These are phyloP conservation scores for Haplographium delicatum DNA, from an alignment of 495 filamentous ascomycete species.

Conservation along the genomic window DNA sequence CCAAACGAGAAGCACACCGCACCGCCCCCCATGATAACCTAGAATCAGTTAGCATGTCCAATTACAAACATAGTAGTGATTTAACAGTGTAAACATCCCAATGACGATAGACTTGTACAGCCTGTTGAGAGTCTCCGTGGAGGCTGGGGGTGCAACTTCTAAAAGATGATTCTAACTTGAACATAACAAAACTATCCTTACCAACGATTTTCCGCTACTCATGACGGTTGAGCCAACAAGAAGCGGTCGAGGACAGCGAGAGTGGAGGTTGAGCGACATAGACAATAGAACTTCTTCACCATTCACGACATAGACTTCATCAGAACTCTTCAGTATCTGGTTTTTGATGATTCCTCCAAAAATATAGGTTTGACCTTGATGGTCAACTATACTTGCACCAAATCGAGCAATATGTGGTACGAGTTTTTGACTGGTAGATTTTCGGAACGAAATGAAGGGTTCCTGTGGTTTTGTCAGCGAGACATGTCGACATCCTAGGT, in stretches of 20 bases:
- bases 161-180: too few species aligned
- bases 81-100: too few species aligned
- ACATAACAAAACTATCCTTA: too few species aligned
- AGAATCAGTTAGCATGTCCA: too few species aligned
- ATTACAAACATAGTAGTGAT: too few species aligned
- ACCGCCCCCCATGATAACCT: slow-evolving; percentile 71
- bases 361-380: slow-evolving; percentile 27
- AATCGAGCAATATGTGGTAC: slow-evolving; percentile 25
- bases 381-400: slow-evolving; percentile 30
- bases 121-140: too few species aligned
- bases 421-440: not conserved
- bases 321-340: not conserved
- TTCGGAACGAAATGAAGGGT: slow-evolving; percentile 14
- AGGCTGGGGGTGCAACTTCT: too few species aligned
- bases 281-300: not conserved
- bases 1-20: slow-evolving; percentile 90
- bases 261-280: not conserved
- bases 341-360: slow-evolving; percentile 46
- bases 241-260: slow-evolving; percentile 35
- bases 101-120: too few species aligned
- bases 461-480: too few species aligned
- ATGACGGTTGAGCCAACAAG: slow-evolving; percentile 58
- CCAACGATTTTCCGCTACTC: slow-evolving; percentile 33
- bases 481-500: too few species aligned
- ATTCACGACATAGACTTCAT: slow-evolving; percentile 15